A percentile compares a stretch with the other conserved stretches of the same genome.
phyloP scores from a whole-genome alignment of 1,284 basidiomycete genomes.

The Pseudozyma thailandica region DNA sequence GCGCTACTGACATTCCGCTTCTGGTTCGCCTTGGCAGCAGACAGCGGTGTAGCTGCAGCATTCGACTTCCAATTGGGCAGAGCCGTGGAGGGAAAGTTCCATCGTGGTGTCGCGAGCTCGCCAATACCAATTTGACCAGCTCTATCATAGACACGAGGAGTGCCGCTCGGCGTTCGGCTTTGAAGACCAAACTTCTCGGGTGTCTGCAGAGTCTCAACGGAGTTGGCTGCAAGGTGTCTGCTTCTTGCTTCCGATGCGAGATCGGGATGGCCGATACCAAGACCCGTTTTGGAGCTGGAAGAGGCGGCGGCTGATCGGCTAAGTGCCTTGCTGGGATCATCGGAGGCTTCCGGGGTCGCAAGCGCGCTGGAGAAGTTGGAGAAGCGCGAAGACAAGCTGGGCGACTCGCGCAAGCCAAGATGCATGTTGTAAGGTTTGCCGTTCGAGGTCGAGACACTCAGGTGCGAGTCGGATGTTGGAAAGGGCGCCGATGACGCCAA shows the following conservation, averaged over 20 bases:
- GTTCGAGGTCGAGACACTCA: background rate
- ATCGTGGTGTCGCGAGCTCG: constrained; percentile 95
- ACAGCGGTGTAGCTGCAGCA: constrained; percentile 23
- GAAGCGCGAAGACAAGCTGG: constrained; percentile 48
- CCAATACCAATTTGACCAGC: constrained; percentile 90
- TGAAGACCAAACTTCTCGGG: constrained; percentile 41
- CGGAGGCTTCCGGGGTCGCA: constrained; percentile 36
- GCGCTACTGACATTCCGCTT: constrained; percentile 40
- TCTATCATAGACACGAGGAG: constrained; percentile 74
- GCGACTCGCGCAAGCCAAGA: constrained; percentile 36
- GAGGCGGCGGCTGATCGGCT: constrained; percentile 13
- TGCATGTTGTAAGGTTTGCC: constrained; percentile 33
- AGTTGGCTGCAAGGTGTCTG: constrained; percentile 2
- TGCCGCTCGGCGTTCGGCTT: constrained; percentile 21
- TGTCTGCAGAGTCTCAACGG: constrained; percentile 30
- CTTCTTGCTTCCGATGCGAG: constrained; percentile 15
- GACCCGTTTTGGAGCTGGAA: constrained; percentile 17
- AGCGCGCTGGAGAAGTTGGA: constrained; percentile 55
- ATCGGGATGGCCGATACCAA: constrained; percentile 53
- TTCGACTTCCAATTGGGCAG: constrained; percentile 24
- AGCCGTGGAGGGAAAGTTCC: constrained; percentile 71
- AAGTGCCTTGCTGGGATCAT: constrained; percentile 31
- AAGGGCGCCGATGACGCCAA: constrained; percentile 32
- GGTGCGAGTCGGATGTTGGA: constrained; percentile 9
- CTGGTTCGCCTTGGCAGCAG: constrained; percentile 19